These are phyloP conservation scores for Pythium biforme DNA, from an alignment of 352 stramenopile genomes.

Conservation along the genomic window DNA sequence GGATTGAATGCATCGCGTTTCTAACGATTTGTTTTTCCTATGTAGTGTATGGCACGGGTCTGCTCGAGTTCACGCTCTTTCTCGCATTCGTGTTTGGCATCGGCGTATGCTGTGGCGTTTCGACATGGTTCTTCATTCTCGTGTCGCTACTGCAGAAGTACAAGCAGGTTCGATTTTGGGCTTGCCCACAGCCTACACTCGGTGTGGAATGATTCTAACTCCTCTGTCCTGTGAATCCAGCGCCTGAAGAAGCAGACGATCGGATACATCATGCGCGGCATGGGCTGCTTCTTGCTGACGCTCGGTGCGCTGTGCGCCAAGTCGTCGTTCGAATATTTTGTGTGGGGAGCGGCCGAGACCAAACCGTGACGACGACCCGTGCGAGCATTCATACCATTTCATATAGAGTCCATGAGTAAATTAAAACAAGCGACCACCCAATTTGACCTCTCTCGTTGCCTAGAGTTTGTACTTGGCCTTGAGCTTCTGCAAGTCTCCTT, in stretches of 20 bases:
- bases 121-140: slow-evolving; percentile 88
- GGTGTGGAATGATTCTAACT: neutral
- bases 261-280: slow-evolving; percentile 75
- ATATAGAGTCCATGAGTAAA: slow-evolving; percentile 21
- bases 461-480: slow-evolving; percentile 16
- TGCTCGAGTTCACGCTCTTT: slow-evolving; percentile 86
- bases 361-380: slow-evolving; percentile 22
- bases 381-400: neutral
- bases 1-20: too few species aligned
- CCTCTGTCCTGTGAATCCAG: slow-evolving; percentile 26
- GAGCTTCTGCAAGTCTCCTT: neutral
- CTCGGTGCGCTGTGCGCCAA: slow-evolving; percentile 82
- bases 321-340: slow-evolving; percentile 84
- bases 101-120: slow-evolving; percentile 82
- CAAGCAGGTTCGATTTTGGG: slow-evolving; percentile 60
- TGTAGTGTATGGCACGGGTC: slow-evolving; percentile 80
- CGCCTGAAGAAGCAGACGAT: slow-evolving; percentile 86
- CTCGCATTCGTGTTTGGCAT: slow-evolving; percentile 83
- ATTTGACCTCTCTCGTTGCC: neutral
- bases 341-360: slow-evolving; percentile 40
- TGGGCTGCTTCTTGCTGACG: slow-evolving; percentile 82
- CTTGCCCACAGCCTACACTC: neutral
- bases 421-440: slow-evolving; percentile 2
- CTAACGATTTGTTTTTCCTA: neutral
- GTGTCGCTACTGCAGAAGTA: slow-evolving; percentile 87